These are phyloP conservation scores for Gracilaria caudata DNA, from an alignment of 23 red algal genomes.

Conservation along the genomic window DNA sequence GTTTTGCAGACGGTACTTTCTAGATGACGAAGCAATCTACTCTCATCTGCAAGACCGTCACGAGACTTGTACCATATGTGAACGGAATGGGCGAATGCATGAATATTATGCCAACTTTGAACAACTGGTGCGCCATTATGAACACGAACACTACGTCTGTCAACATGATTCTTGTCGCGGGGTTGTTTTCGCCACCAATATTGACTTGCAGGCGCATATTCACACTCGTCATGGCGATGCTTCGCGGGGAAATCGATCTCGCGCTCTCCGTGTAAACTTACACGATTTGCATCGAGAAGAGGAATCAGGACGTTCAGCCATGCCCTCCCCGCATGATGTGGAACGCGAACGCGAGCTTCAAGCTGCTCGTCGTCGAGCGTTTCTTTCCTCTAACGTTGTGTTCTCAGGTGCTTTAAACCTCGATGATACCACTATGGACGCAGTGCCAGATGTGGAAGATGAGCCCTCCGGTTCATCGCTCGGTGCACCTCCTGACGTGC, in stretches of 20 bases:
- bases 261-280: slow-evolving; percentile 65
- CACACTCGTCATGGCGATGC: slow-evolving; percentile 43
- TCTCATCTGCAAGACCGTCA: slow-evolving; percentile 82
- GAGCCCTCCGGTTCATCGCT: background rate
- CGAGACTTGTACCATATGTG: slow-evolving; percentile 83
- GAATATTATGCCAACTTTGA: slow-evolving; percentile 85
- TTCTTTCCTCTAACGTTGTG: slow-evolving; percentile 63
- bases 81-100: slow-evolving; percentile 79
- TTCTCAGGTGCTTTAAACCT: slow-evolving; percentile 48
- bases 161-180: slow-evolving; percentile 74
- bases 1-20: slow-evolving; percentile 71
- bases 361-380: slow-evolving; percentile 63
- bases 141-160: slow-evolving; percentile 82
- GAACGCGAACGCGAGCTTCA: slow-evolving; percentile 59
- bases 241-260: slow-evolving; percentile 29
- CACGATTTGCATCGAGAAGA: slow-evolving; percentile 55
- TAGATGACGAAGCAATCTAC: slow-evolving; percentile 86
- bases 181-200: slow-evolving; percentile 72
- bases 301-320: background rate
- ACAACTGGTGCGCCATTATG: slow-evolving; percentile 81
- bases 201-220: slow-evolving; percentile 82
- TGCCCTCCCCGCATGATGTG: slow-evolving; percentile 28
- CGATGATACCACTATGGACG: background rate
- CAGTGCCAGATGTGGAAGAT: slow-evolving; percentile 11
- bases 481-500: background rate